phyloP scores from a whole-genome alignment of 352 stramenopile species.

The Globisporangium splendens region DNA sequence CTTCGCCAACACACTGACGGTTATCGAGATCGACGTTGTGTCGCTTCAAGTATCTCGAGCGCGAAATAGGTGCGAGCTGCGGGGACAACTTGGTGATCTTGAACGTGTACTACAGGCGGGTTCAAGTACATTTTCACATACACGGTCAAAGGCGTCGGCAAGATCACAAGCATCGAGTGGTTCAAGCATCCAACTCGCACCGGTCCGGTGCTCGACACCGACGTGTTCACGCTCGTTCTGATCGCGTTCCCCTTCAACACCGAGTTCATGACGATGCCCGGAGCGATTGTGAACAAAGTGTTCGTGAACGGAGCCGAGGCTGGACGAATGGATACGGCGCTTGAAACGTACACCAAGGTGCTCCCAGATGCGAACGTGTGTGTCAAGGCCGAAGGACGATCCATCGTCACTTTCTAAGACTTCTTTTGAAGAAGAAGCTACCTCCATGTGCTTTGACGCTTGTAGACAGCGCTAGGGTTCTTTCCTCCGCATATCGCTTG shows the following conservation, averaged over 20 bases:
- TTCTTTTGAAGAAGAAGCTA: too few relatives aligned
- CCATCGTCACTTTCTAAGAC: slow-evolving; percentile 1
- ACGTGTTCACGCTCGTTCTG: slow-evolving; percentile 9
- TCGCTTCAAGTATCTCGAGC: too few relatives aligned
- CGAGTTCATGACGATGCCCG: too few relatives aligned
- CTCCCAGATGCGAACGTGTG: slow-evolving; percentile 4
- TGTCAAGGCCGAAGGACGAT: slow-evolving; percentile 7
- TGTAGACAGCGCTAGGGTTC: too few relatives aligned
- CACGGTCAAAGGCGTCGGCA: slow-evolving; percentile 17
- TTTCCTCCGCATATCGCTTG: too few relatives aligned
- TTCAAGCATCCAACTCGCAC: slow-evolving; percentile 20
- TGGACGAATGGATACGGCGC: slow-evolving; percentile 19
- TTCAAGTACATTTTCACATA: slow-evolving; percentile 55
- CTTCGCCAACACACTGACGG: slow-evolving; percentile 65
- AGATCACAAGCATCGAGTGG: slow-evolving; percentile 34
- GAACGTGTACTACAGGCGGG: too few relatives aligned
- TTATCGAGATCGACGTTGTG: slow-evolving; percentile 48
- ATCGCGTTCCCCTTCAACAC: slow-evolving; percentile 32
- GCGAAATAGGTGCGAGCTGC: too few relatives aligned
- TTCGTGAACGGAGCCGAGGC: slow-evolving; percentile 67
- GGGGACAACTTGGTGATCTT: too few relatives aligned
- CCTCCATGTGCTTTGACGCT: too few relatives aligned
- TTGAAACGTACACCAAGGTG: slow-evolving; percentile 18
- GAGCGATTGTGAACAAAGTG: too few relatives aligned
- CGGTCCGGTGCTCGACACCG: slow-evolving; percentile 9